Conservation (phyloP, 345 rosid genomes). For the Eucalyptus pauciflora region DNA sequence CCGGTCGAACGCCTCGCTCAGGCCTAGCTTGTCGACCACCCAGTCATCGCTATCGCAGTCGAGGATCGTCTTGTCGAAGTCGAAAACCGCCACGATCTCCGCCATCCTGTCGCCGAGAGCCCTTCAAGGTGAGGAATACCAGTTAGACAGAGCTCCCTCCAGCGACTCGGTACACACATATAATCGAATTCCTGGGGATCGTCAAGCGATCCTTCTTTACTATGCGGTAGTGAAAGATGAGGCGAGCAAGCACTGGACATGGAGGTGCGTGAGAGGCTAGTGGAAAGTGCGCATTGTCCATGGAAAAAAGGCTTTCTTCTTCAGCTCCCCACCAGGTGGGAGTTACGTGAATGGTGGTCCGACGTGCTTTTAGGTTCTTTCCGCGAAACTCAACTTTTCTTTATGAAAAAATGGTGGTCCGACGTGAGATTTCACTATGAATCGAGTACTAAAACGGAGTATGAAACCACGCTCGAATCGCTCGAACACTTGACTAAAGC, state of each 20-base stretch:
- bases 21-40: constrained; percentile 72
- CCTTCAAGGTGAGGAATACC: not conserved
- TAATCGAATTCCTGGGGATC: not conserved
- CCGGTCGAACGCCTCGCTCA: constrained; percentile 53
- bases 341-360: not conserved
- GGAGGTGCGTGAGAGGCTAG: not conserved
- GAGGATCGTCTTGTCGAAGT: constrained; percentile 83
- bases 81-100: constrained; percentile 48
- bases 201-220: not conserved
- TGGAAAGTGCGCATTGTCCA: not conserved
- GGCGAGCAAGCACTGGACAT: not conserved
- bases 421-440: not conserved
- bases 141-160: not conserved
- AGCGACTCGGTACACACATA: not conserved
- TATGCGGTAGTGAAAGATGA: not conserved
- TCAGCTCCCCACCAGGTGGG: not conserved
- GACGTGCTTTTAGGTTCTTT: not conserved
- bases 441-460: not conserved
- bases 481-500: not conserved
- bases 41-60: constrained; percentile 84
- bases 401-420: not conserved
- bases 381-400: not conserved
- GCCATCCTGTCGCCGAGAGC: constrained; percentile 10
- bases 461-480: fast-evolving
- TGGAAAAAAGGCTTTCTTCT: not conserved